Percentiles rank a stretch among this genome's conserved stretches.
Conservation (phyloP, 192 early-diverging fungal genomes). For the Rhizoclosmatium globosum region DNA sequence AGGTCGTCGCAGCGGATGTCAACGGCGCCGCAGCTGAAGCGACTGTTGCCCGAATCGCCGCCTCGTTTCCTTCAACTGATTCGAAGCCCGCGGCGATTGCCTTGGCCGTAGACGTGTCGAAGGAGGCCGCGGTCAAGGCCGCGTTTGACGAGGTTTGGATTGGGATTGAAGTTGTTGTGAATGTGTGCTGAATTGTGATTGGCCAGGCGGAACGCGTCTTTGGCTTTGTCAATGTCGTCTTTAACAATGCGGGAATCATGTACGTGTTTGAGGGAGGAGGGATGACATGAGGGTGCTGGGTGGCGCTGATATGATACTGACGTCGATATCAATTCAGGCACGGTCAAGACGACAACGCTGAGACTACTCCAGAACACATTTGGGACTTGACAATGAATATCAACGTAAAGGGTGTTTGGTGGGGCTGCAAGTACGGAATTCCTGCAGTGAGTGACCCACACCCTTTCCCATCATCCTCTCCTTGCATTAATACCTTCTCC, state of each 20-base stretch:
- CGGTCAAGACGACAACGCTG: constrained; percentile 78
- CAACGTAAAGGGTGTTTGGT: constrained; percentile 93
- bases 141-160: constrained; percentile 55
- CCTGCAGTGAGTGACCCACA: constrained; percentile 48
- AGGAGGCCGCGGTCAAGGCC: constrained; percentile 73
- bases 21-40: constrained; percentile 66
- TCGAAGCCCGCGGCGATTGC: constrained; percentile 57
- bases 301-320: neutral
- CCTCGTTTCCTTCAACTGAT: constrained; percentile 39
- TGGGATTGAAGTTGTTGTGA: neutral
- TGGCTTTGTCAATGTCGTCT: constrained; percentile 82
- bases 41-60: constrained; percentile 62
- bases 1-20: constrained; percentile 81
- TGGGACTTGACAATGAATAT: constrained; percentile 82
- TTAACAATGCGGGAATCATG: constrained; percentile 93
- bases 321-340: constrained; percentile 24
- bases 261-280: neutral
- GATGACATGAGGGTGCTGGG: neutral
- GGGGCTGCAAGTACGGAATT: constrained; percentile 83
- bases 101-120: constrained; percentile 74
- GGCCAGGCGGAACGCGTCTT: constrained; percentile 33
- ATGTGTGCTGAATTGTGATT: neutral
- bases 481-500: neutral
- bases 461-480: neutral
- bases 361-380: constrained; percentile 76